Base-by-base conservation (phyloP, 176 grass and related monocot genomes). In the Hordeum marinum region DNA sequence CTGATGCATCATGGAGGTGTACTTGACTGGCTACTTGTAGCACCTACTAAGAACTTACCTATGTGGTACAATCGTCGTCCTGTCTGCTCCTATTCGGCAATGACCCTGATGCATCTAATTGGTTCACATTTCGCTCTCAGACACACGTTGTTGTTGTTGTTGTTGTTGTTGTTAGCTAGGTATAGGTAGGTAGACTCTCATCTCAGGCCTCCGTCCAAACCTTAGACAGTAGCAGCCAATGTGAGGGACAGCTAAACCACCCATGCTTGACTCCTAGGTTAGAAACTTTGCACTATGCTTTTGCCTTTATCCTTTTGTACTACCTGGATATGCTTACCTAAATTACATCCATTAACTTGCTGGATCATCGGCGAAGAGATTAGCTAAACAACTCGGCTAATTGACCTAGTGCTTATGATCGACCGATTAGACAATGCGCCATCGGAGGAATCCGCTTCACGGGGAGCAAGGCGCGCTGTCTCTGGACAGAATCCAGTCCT, bases 81-180 rank as follows among this genome's bases (percentile, higher is more conserved):
- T 54, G 12, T 17, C 84, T 78, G 26, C 82, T 46, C 20, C 12
- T 69, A 10, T 90, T 58, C 84, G 63, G 35, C 89, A 10, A 43
- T 40, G 6, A 55, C 50, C 50, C 45, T 59, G 65, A 90, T 75
- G 42, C 18, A 5, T 87, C 75, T n/a, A 43, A 84, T 81, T 71
- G 81, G 85, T 84, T 91, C 80, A 34, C 85, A 80, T 63, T 62
- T 87, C 69, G 70, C 89, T 84, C 76, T 91, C 85, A 70, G 9
- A 69, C 68, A 48, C 76, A 61, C 59, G 60, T 71, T 65, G 45
- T 43, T 52, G 46, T 34, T 34, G 60, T 46, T 65, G 45, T 25
- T 52, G 46, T 5, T 34, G 55, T 70, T 65, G 46, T 67, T 65
- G 63, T 6, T 54, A 29, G 26, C 66, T 68, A 75, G 45, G 46